These are phyloP conservation scores for Oryza punctata DNA, from an alignment of 176 grass and related monocot genomes.

Conservation along the genomic window DNA sequence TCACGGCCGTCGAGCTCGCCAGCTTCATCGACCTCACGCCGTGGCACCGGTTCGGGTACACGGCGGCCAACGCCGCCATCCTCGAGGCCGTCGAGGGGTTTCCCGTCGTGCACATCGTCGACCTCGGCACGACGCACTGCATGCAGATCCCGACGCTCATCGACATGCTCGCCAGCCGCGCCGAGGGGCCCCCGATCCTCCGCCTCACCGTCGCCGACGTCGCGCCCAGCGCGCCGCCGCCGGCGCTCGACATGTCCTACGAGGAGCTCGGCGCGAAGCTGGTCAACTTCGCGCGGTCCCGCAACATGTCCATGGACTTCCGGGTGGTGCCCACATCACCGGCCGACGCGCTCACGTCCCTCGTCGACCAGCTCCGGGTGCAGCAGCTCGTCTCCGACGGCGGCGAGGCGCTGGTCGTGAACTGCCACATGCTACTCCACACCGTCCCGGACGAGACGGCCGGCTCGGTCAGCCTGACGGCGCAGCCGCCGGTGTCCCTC, in stretches of 20 bases:
- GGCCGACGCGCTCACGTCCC: slow-evolving; percentile 58
- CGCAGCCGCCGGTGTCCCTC: slow-evolving; percentile 50
- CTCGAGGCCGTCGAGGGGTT: slow-evolving; percentile 79
- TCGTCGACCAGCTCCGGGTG: slow-evolving; percentile 75
- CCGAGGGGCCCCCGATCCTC: slow-evolving; percentile 72
- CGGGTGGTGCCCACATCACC: slow-evolving; percentile 58
- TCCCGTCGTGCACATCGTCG: slow-evolving; percentile 74
- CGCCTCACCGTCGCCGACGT: slow-evolving; percentile 69
- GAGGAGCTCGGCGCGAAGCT: slow-evolving; percentile 82
- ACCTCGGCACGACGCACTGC: slow-evolving; percentile 93
- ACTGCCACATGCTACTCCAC: slow-evolving; percentile 97
- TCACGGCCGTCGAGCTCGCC: slow-evolving; percentile 87
- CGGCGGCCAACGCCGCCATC: slow-evolving; percentile 82
- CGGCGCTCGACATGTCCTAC: slow-evolving; percentile 75
- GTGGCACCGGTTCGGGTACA: slow-evolving; percentile 94
- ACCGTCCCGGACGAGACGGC: slow-evolving; percentile 87
- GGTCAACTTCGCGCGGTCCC: slow-evolving; percentile 71
- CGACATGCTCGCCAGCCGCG: slow-evolving; percentile 72
- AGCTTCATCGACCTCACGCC: slow-evolving; percentile 95
- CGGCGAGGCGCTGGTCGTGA: slow-evolving; percentile 76
- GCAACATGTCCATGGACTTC: slow-evolving; percentile 88
- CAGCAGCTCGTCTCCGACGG: slow-evolving; percentile 78
- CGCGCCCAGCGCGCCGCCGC: slow-evolving; percentile 36
- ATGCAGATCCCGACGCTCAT: slow-evolving; percentile 99
- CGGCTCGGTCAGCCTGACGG: slow-evolving; percentile 41